Conservation (phyloP, 2,329 filamentous ascomycete species). For the Phoma sp. region DNA sequence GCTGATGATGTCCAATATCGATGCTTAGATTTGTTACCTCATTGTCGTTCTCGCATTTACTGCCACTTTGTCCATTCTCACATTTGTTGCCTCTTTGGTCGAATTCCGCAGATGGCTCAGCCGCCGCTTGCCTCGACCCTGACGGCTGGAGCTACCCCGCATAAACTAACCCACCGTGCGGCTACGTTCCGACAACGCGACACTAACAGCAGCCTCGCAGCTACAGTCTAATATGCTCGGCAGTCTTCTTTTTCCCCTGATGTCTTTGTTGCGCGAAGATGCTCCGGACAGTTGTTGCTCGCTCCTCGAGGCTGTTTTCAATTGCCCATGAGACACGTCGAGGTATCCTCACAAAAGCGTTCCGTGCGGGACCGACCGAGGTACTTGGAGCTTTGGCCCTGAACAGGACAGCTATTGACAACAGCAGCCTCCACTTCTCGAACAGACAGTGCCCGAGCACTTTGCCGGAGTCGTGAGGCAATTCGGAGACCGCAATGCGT, state of each 20-base stretch:
- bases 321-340: conserved; percentile 22
- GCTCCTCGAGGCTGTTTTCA: conserved; percentile 19
- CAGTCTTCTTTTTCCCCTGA: conserved; percentile 9
- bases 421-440: conserved; percentile 68
- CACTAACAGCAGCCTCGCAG: conserved; percentile 7
- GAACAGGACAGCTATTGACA: conserved; percentile 16
- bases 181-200: conserved; percentile 15
- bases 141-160: conserved; percentile 25
- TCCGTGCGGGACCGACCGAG: conserved; percentile 43
- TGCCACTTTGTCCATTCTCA: neutral
- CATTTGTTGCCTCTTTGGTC: conserved; percentile 6
- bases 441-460: conserved; percentile 74
- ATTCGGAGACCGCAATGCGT: conserved; percentile 71
- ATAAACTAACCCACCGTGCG: conserved; percentile 11
- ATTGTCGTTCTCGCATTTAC: neutral
- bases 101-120: conserved; percentile 1
- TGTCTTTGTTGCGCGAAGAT: conserved; percentile 33
- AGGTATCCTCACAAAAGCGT: conserved; percentile 43
- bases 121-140: conserved; percentile 1
- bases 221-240: conserved; percentile 12
- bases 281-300: conserved; percentile 36
- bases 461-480: conserved; percentile 70
- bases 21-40: neutral
- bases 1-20: neutral
- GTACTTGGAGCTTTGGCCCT: conserved; percentile 25